Percentiles rank a stretch among this genome's conserved stretches.
Evolutionary conservation across 164 flowering plant species (phyloP).

Genomic region (Protea cynaroides): DNA sequence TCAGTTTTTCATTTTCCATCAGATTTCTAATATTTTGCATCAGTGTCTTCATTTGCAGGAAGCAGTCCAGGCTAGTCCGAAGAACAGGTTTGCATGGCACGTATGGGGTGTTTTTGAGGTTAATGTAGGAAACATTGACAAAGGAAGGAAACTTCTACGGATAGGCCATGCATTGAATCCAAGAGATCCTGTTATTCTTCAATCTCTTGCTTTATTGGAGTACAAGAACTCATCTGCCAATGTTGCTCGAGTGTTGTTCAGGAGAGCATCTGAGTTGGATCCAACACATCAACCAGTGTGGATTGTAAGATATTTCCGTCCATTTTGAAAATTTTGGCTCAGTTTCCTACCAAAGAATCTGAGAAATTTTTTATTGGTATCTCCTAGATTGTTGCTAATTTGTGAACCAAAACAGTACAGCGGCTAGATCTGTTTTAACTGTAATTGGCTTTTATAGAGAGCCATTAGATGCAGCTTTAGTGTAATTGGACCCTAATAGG

Average conservation of each 20-base stretch:
- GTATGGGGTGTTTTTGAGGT: slow-evolving; percentile 94
- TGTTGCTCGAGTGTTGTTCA: slow-evolving; percentile 73
- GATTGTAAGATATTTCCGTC: slow-evolving; percentile 48
- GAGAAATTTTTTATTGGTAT: too few species aligned
- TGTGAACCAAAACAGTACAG: too few species aligned
- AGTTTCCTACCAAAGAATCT: too few species aligned
- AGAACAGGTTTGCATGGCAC: slow-evolving; percentile 98
- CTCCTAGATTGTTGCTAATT: too few species aligned
- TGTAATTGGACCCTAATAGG: too few species aligned
- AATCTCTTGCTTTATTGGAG: slow-evolving; percentile 89
- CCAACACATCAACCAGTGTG: slow-evolving; percentile 92
- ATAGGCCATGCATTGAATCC: slow-evolving; percentile 92
- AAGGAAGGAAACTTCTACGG: slow-evolving; percentile 79
- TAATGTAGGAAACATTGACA: slow-evolving; percentile 52
- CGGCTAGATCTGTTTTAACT: too few species aligned
- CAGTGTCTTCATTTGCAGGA: slow-evolving; percentile 34
- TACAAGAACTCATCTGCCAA: slow-evolving; percentile 76
- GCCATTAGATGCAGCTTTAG: too few species aligned
- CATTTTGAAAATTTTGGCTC: not conserved
- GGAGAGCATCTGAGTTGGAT: slow-evolving; percentile 78
- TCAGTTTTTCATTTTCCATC: not conserved
- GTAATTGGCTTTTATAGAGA: too few species aligned
- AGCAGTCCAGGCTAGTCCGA: slow-evolving; percentile 93
- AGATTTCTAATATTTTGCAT: not conserved
- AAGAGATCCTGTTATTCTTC: slow-evolving; percentile 92